Evolutionary conservation across 495 filamentous ascomycete genomes (phyloP).

Genomic region (Hypoxylon fuscum): DNA sequence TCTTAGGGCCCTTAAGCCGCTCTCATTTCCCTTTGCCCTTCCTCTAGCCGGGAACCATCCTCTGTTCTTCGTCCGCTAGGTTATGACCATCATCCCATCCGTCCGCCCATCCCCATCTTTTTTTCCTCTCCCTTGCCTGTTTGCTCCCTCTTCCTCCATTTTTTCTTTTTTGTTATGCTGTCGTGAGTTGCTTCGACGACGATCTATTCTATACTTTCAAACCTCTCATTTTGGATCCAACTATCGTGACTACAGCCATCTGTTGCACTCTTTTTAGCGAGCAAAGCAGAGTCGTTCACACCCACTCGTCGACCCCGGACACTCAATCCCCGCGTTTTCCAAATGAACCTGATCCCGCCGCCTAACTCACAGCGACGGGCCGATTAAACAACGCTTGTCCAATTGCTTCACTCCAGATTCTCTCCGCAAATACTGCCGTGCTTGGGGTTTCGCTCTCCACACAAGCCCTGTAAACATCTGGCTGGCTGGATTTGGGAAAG

Average conservation of each 20-base stretch:
- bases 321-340: conserved; percentile 46
- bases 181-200: conserved; percentile 25
- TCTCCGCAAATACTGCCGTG: conserved; percentile 40
- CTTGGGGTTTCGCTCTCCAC: conserved; percentile 14
- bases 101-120: conserved; percentile 33
- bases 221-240: conserved; percentile 22
- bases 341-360: conserved; percentile 45
- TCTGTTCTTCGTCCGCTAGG: conserved; percentile 14
- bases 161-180: conserved; percentile 20
- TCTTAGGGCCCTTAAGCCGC: conserved; percentile 33
- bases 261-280: conserved; percentile 18
- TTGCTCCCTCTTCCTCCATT: conserved; percentile 19
- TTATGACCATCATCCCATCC: conserved; percentile 31
- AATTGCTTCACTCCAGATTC: conserved; percentile 41
- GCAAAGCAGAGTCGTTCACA: conserved; percentile 17
- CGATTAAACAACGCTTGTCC: conserved; percentile 45
- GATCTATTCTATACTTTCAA: conserved; percentile 20
- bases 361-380: conserved; percentile 46
- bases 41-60: conserved; percentile 22
- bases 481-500: conserved; percentile 30
- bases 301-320: conserved; percentile 36
- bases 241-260: conserved; percentile 23
- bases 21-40: conserved; percentile 36
- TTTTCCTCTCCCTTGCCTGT: conserved; percentile 25
- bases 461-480: conserved; percentile 28